Conservation (phyloP, 1,139 yeast genomes). For the Geotrichum phurueaensis region DNA sequence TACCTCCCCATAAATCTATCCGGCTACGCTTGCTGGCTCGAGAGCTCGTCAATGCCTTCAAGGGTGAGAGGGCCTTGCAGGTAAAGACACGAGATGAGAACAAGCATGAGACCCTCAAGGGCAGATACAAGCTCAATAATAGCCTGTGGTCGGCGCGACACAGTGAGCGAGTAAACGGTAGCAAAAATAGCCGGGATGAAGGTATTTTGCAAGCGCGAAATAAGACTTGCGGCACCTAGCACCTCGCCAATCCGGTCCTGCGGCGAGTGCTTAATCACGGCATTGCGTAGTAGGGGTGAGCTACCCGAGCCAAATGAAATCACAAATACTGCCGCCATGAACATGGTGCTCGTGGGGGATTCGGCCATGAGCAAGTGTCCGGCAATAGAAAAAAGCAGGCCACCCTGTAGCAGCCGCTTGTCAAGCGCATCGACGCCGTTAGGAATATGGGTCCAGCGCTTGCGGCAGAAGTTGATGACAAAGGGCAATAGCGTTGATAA, state of each 20-base stretch:
- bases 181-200: constrained; percentile 30
- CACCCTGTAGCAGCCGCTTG: constrained; percentile 40
- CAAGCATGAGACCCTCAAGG: constrained; percentile 19
- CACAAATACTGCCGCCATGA: constrained; percentile 47
- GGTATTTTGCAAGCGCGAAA: constrained; percentile 27
- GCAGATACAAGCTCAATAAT: constrained; percentile 23
- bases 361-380: constrained; percentile 41
- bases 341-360: constrained; percentile 31
- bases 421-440: constrained; percentile 50
- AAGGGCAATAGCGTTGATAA: constrained; percentile 43
- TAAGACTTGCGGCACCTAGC: constrained; percentile 32
- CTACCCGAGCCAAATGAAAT: constrained; percentile 28
- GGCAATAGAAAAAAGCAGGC: constrained; percentile 40
- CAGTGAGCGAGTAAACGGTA: constrained; percentile 29
- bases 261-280: constrained; percentile 46
- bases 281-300: constrained; percentile 44
- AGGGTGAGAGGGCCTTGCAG: constrained; percentile 5
- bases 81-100: constrained; percentile 19
- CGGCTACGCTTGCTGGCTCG: background rate
- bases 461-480: constrained; percentile 38
- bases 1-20: background rate
- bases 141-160: constrained; percentile 28
- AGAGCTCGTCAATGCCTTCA: constrained; percentile 2
- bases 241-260: constrained; percentile 31
- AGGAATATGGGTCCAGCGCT: constrained; percentile 25